Percentiles rank a stretch among this genome's conserved stretches.
These are phyloP conservation scores for Verbascum thapsus DNA, from an alignment of 257 asterid genomes.

Conservation along the genomic window DNA sequence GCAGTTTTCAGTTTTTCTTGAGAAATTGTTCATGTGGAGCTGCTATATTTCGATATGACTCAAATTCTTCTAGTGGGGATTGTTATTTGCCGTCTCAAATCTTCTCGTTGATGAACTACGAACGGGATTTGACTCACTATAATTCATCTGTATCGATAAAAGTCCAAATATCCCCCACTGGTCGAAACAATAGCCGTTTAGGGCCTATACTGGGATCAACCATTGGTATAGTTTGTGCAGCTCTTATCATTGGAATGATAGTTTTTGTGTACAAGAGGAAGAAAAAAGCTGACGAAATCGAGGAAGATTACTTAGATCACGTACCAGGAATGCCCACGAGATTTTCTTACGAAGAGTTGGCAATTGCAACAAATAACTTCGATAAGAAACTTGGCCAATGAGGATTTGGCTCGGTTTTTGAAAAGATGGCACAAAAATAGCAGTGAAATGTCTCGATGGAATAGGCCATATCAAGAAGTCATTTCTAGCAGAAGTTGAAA, in stretches of 20 bases:
- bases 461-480: constrained; percentile 32
- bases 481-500: constrained; percentile 35
- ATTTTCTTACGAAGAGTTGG: constrained; percentile 29
- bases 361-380: constrained; percentile 27
- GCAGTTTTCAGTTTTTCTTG: too few relatives aligned
- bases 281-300: constrained; percentile 19
- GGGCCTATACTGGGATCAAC: constrained; percentile 31
- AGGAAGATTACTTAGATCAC: constrained; percentile 34
- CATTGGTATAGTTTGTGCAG: constrained; percentile 6
- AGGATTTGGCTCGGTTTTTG: constrained; percentile 38
- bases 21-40: constrained; percentile 52
- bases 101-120: constrained; percentile 38
- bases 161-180: neutral
- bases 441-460: constrained; percentile 39
- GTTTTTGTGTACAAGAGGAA: constrained; percentile 11
- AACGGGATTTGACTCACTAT: constrained; percentile 24
- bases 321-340: constrained; percentile 40
- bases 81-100: constrained; percentile 45
- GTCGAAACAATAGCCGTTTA: constrained; percentile 1
- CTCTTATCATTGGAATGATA: constrained; percentile 6
- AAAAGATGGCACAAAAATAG: constrained; percentile 31
- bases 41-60: constrained; percentile 38
- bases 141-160: constrained; percentile 28
- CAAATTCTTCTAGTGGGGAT: constrained; percentile 26
- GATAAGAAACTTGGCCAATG: constrained; percentile 33